Conservation (phyloP, 169 alveolate genomes). For the Plasmodium relictum region DNA sequence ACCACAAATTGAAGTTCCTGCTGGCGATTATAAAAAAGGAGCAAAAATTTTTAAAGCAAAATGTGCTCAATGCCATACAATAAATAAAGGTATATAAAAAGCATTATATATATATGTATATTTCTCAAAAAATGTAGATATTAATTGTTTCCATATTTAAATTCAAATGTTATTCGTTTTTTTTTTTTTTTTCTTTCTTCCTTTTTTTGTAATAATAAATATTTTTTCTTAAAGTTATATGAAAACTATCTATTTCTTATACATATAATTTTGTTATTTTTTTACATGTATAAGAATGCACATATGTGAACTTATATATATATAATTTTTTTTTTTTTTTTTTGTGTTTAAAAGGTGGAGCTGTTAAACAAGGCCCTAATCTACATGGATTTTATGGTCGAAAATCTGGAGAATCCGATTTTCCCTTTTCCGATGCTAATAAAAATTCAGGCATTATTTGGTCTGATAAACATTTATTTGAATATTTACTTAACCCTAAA, state of each 20-base stretch:
- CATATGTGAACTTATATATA: not conserved
- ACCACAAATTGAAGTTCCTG: slow-evolving; percentile 93
- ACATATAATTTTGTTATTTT: too few species aligned
- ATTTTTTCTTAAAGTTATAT: not conserved
- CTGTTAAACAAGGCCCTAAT: slow-evolving; percentile 93
- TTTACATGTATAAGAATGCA: too few species aligned
- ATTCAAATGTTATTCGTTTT: not conserved
- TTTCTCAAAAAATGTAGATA: not conserved
- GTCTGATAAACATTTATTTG: slow-evolving; percentile 93
- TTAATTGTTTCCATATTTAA: not conserved
- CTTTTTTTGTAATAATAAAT: not conserved
- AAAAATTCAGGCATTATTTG: slow-evolving; percentile 92
- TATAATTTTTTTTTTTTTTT: not conserved
- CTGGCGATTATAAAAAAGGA: slow-evolving; percentile 93
- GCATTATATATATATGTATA: not conserved
- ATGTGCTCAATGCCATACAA: slow-evolving; percentile 96
- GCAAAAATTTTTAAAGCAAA: slow-evolving; percentile 93
- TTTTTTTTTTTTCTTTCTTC: not conserved
- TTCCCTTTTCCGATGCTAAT: slow-evolving; percentile 93
- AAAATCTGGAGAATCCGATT: slow-evolving; percentile 89
- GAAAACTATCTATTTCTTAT: not conserved
- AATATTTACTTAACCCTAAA: slow-evolving; percentile 93
- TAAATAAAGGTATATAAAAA: slow-evolving; percentile 85
- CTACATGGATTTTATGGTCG: slow-evolving; percentile 92
- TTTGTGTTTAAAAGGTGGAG: slow-evolving; percentile 87